Base-by-base conservation (phyloP, 2,329 filamentous ascomycete genomes). In the Hymenoscyphus linearis region DNA sequence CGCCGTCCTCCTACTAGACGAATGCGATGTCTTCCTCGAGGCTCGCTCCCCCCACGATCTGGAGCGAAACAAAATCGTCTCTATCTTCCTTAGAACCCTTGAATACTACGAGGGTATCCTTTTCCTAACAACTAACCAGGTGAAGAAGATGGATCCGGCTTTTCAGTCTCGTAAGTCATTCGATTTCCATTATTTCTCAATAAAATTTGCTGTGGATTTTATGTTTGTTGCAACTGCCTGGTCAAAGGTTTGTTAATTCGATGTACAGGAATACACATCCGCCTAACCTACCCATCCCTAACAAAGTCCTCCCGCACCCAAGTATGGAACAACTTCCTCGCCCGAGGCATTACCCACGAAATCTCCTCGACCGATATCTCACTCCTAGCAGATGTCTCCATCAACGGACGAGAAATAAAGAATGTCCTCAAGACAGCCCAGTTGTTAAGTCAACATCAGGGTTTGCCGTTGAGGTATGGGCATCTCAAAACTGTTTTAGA, bases 1-100 rank as follows among this genome's bases (percentile, higher is more conserved):
- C 55, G 71, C 71, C 1, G 59, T 73, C 13, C 61, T 76, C 0
- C 64, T 76, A 0, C 64, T 76, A 0, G 74, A 76, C 36, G 73
- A 76, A 63, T 74, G 72, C 5, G 74, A 76, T 62, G 67, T 76
- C 1, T 76, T 72, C 60, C 66, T 76, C 31, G 72, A 76, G 61
- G 67, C 68, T 1, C 70, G 74, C 3, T 60, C 65, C 1, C 62
- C 65, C 1, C 52, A 71, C 62, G 72, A 76, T 62, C 66, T 76
- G 10, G 67, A 74, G 61, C 70, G 74, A 59, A 78, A 78, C 69
- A 71, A 70, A 59, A 68, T 78, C 25, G 73, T 75, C 47, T 65
- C 60, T 59, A 68, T 72, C 2, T 75, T 76, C 59, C 64, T 75
- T 1, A 66, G 72, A 0, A 70, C 69, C 0, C 67, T 75, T 2